phyloP scores from a whole-genome alignment of 805 yeast species.

The Pichia deserticola region DNA sequence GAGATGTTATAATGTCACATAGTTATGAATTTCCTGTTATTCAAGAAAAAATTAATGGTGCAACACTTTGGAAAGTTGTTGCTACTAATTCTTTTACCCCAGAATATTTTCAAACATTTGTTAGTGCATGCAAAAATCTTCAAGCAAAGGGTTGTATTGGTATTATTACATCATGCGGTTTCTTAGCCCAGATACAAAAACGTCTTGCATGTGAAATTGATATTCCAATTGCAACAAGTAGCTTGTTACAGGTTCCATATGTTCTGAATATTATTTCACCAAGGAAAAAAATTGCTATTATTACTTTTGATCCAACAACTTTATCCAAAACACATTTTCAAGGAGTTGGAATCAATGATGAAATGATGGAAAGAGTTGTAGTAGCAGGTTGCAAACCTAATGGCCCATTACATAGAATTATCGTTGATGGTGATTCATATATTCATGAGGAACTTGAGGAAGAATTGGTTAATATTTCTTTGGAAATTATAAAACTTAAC shows the following conservation, averaged over 20 bases:
- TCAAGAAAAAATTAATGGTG: conserved; percentile 19
- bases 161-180: conserved; percentile 30
- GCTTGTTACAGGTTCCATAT: conserved; percentile 26
- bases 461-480: conserved; percentile 22
- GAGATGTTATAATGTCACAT: conserved; percentile 23
- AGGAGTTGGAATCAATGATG: conserved; percentile 24
- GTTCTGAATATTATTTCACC: conserved; percentile 17
- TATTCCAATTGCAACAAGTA: conserved; percentile 29
- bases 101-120: conserved; percentile 22
- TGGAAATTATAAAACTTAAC: conserved; percentile 12
- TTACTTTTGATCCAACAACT: conserved; percentile 25
- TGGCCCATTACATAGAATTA: conserved; percentile 22
- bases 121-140: conserved; percentile 22
- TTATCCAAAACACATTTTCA: conserved; percentile 24
- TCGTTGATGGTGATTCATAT: conserved; percentile 21
- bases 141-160: conserved; percentile 29
- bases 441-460: conserved; percentile 19
- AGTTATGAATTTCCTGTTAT: conserved; percentile 23
- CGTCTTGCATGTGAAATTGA: conserved; percentile 17
- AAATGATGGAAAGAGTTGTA: conserved; percentile 12
- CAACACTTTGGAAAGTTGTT: conserved; percentile 24
- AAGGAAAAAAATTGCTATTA: conserved; percentile 21
- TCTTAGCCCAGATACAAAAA: conserved; percentile 27
- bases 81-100: conserved; percentile 17
- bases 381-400: conserved; percentile 18